phyloP scores from a whole-genome alignment of 306 rosid species.

The Pachyrhizus erosus region DNA sequence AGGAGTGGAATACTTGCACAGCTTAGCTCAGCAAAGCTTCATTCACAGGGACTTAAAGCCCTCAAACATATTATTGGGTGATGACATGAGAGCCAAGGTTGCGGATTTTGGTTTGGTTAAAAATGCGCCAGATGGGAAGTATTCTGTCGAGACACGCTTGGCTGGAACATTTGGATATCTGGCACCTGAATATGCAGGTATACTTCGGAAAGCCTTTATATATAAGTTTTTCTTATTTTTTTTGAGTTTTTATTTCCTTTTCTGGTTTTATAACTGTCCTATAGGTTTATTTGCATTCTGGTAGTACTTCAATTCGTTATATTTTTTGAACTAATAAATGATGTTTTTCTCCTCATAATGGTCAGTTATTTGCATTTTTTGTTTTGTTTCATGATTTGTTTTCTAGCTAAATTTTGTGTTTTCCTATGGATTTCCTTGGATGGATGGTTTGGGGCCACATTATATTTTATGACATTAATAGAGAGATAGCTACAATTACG shows the following conservation, averaged over 20 bases:
- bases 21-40: constrained; percentile 89
- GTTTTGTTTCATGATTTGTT: background rate
- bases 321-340: constrained; percentile 4
- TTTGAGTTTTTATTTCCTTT: background rate
- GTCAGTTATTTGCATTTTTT: background rate
- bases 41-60: constrained; percentile 92
- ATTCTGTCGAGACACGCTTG: constrained; percentile 81
- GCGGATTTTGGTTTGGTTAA: constrained; percentile 90
- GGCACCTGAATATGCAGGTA: constrained; percentile 96
- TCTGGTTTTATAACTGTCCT: background rate
- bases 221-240: too few species aligned
- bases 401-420: background rate
- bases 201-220: too few species aligned
- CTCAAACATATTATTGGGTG: too few species aligned
- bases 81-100: constrained; percentile 91
- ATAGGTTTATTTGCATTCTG: too few species aligned
- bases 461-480: background rate
- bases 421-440: background rate
- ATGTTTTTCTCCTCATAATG: background rate
- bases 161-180: constrained; percentile 93
- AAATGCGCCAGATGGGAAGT: constrained; percentile 86
- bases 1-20: constrained; percentile 85
- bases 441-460: background rate
- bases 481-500: background rate
- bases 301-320: background rate